These are phyloP conservation scores for Podaxis sp. DNA, from an alignment of 768 basidiomycete species.

Conservation along the genomic window DNA sequence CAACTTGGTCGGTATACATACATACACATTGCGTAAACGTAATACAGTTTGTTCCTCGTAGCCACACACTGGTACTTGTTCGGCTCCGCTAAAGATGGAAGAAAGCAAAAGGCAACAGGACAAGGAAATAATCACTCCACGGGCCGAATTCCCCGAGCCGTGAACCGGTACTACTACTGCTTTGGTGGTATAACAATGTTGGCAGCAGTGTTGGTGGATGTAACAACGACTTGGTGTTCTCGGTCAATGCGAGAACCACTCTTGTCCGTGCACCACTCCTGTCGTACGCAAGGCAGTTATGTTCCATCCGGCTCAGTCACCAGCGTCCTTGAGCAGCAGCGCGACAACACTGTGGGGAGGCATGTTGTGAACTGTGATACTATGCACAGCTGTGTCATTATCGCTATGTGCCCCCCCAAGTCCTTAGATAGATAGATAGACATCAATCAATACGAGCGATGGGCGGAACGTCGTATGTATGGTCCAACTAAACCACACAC, in stretches of 20 bases:
- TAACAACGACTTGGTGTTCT: slow-evolving; percentile 23
- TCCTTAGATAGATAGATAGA: slow-evolving; percentile 31
- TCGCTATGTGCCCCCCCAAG: slow-evolving; percentile 68
- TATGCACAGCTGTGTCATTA: slow-evolving; percentile 61
- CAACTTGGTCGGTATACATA: neutral
- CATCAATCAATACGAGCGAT: no score
- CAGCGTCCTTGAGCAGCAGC: slow-evolving; percentile 58
- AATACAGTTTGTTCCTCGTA: neutral
- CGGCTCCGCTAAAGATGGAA: neutral
- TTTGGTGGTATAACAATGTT: neutral
- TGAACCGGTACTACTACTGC: no score
- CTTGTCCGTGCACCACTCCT: slow-evolving; percentile 54
- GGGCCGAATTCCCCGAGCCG: neutral
- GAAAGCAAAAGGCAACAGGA: neutral
- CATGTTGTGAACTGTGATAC: slow-evolving; percentile 47
- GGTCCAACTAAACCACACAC: neutral
- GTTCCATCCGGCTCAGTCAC: slow-evolving; percentile 59
- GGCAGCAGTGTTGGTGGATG: neutral
- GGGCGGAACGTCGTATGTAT: neutral
- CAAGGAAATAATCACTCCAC: neutral
- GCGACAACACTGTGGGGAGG: slow-evolving; percentile 70
- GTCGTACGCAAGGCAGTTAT: slow-evolving; percentile 51
- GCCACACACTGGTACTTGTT: neutral
- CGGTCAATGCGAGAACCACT: slow-evolving; percentile 42
- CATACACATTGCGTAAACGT: neutral